phyloP scores from a whole-genome alignment of 1,139 yeast species.

The Hyphopichia burtonii region DNA sequence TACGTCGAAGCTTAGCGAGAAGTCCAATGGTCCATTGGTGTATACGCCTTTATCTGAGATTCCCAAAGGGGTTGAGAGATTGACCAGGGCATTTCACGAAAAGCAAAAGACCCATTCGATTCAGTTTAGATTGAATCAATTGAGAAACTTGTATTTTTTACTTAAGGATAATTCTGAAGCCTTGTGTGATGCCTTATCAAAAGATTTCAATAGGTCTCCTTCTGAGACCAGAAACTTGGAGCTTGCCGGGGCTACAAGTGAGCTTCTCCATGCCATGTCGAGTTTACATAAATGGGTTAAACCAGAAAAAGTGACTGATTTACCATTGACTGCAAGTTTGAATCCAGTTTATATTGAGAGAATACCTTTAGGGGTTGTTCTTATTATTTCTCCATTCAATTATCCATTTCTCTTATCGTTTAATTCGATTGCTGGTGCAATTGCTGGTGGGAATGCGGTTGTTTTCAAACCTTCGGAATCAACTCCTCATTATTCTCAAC shows the following conservation, averaged over 20 bases:
- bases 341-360: conserved; percentile 55
- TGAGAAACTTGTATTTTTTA: conserved; percentile 68
- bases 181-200: conserved; percentile 55
- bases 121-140: conserved; percentile 58
- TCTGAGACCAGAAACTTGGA: conserved; percentile 66
- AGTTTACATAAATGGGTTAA: conserved; percentile 62
- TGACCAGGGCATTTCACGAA: conserved; percentile 44
- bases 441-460: conserved; percentile 86
- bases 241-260: conserved; percentile 48
- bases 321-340: conserved; percentile 47
- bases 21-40: conserved; percentile 13
- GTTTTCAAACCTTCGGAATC: conserved; percentile 79
- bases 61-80: conserved; percentile 41
- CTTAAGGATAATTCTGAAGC: conserved; percentile 58
- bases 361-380: conserved; percentile 74
- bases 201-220: conserved; percentile 66
- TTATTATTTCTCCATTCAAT: conserved; percentile 83
- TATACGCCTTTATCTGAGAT: conserved; percentile 55
- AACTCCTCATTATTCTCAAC: conserved; percentile 61
- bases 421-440: conserved; percentile 73
- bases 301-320: conserved; percentile 46
- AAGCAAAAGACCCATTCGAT: conserved; percentile 53
- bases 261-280: conserved; percentile 59
- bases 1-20: not conserved
- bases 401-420: conserved; percentile 72